Percentiles rank a stretch among this genome's conserved stretches.
Conservation (phyloP, 75 land plant species). For the Sequoiadendron giganteum region DNA sequence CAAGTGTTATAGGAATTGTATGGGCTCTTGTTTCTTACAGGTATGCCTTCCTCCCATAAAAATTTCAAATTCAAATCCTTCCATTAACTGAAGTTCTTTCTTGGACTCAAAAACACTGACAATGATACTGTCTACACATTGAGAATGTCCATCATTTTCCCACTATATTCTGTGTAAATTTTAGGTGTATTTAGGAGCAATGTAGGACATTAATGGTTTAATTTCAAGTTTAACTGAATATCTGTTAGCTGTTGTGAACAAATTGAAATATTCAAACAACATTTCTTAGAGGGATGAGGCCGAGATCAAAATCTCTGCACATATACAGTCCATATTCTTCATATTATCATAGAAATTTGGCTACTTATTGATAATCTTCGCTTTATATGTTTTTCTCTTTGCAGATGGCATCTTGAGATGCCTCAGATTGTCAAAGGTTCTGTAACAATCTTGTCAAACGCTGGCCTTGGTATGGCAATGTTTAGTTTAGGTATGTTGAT, state of each 20-base stretch:
- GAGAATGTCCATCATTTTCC: neutral
- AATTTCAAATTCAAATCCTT: neutral
- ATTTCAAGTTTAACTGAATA: neutral
- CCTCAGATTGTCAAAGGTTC: slow-evolving; percentile 56
- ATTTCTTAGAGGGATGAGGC: neutral
- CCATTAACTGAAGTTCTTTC: neutral
- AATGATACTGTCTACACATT: neutral
- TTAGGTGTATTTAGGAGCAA: neutral
- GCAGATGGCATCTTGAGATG: slow-evolving; percentile 64
- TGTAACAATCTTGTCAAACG: slow-evolving; percentile 63
- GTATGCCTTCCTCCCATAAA: slow-evolving; percentile 2
- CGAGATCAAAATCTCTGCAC: neutral
- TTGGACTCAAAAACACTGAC: neutral
- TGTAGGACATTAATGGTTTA: neutral
- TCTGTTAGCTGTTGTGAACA: neutral
- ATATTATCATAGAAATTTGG: neutral
- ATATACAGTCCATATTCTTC: neutral
- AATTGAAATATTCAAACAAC: neutral
- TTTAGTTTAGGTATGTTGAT: slow-evolving; percentile 52
- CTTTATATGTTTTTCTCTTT: neutral
- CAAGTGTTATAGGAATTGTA: slow-evolving; percentile 27
- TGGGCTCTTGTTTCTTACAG: slow-evolving; percentile 41
- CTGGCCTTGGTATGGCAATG: slow-evolving; percentile 82
- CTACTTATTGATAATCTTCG: neutral
- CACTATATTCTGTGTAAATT: neutral